Evolutionary conservation across 208 protist genomes (phyloP).

Genomic region (Leishmania mexicana): DNA sequence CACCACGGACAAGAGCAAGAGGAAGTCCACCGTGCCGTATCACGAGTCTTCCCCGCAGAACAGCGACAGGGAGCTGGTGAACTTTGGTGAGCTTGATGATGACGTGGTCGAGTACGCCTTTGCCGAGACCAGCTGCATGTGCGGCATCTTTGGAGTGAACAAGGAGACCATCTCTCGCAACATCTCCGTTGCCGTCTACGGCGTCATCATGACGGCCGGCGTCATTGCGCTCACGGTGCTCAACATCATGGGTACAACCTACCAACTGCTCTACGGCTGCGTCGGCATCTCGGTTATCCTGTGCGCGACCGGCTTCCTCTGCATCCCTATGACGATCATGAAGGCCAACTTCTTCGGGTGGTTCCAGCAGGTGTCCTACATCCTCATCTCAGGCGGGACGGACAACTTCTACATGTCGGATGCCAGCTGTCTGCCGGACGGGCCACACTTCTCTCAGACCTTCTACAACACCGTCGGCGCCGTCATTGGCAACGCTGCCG

Average conservation of each 20-base stretch:
- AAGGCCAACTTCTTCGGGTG: conserved; percentile 53
- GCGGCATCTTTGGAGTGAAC: conserved; percentile 40
- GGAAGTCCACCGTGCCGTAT: conserved; percentile 7
- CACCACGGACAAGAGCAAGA: not conserved
- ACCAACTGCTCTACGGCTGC: conserved; percentile 33
- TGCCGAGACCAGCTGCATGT: conserved; percentile 4
- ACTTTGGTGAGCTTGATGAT: not conserved
- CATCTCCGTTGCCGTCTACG: conserved; percentile 32
- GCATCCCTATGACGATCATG: conserved; percentile 38
- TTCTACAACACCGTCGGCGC: conserved; percentile 41
- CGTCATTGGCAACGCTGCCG: conserved; percentile 42
- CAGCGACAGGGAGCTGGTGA: conserved; percentile 4
- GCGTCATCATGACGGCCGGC: conserved; percentile 36
- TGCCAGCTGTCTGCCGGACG: conserved; percentile 38
- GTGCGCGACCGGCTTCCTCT: conserved; percentile 37
- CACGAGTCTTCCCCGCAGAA: not conserved
- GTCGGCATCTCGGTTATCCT: conserved; percentile 37
- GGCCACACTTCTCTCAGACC: conserved; percentile 32
- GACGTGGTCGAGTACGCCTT: not conserved
- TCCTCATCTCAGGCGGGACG: conserved; percentile 48
- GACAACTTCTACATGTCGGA: conserved; percentile 56
- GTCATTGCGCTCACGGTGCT: conserved; percentile 39
- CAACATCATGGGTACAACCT: conserved; percentile 36
- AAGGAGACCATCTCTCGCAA: conserved; percentile 34
- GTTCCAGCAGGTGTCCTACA: conserved; percentile 37